A percentile compares a stretch with the other conserved stretches of the same genome.
Conservation (phyloP, 2,329 filamentous ascomycete species). For the Tolypocladium tropicale region DNA sequence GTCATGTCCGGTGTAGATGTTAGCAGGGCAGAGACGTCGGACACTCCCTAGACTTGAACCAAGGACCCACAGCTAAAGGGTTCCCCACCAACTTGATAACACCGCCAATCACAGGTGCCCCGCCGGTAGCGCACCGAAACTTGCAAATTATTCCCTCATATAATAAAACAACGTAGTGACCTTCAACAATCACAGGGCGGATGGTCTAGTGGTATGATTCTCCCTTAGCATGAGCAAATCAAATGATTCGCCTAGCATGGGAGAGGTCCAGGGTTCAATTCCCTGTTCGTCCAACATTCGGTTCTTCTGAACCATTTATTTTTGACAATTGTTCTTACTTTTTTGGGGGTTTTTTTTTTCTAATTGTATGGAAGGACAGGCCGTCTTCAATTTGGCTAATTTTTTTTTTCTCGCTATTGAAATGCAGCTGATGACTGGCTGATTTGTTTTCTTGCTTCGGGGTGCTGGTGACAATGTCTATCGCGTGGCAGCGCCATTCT, state of each 20-base stretch:
- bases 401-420: too few relatives aligned
- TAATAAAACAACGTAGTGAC: background rate
- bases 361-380: background rate
- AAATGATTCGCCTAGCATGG: background rate
- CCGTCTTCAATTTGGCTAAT: too few relatives aligned
- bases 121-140: background rate
- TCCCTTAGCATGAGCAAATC: background rate
- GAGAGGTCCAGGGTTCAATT: constrained; percentile 6
- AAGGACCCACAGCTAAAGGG: too few relatives aligned
- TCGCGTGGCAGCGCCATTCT: too few relatives aligned
- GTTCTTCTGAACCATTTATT: background rate
- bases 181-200: background rate
- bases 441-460: too few relatives aligned
- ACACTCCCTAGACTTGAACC: too few relatives aligned
- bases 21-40: too few relatives aligned
- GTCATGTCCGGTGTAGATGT: too few relatives aligned
- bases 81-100: background rate
- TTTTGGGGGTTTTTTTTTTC: too few relatives aligned
- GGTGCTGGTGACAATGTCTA: too few relatives aligned
- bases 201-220: constrained; percentile 1
- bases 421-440: too few relatives aligned
- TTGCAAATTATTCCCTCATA: background rate
- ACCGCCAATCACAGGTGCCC: background rate
- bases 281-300: constrained; percentile 3
- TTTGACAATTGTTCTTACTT: background rate